These are phyloP conservation scores for Fonsecaea nubica DNA, from an alignment of 2,329 filamentous ascomycete genomes.

Conservation along the genomic window DNA sequence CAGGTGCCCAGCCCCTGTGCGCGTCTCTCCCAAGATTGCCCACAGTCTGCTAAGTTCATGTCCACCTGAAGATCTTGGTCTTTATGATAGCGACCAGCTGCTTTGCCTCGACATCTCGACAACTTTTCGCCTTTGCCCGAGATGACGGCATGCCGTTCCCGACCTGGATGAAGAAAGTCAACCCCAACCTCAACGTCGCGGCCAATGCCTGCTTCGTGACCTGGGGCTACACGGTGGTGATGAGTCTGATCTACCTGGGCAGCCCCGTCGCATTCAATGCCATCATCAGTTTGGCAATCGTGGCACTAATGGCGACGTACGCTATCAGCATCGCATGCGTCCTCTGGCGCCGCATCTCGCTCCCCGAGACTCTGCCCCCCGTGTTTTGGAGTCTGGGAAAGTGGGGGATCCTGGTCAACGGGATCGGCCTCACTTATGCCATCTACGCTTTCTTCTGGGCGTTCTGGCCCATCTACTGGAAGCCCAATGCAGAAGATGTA, in stretches of 20 bases:
- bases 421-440: constrained; percentile 43
- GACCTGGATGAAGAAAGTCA: constrained; percentile 45
- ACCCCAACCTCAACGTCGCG: constrained; percentile 32
- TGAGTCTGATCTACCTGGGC: constrained; percentile 36
- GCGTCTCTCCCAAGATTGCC: too few relatives aligned
- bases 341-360: constrained; percentile 51
- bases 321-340: constrained; percentile 57
- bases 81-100: constrained; percentile 48
- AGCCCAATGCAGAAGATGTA: constrained; percentile 13
- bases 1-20: too few relatives aligned
- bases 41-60: background rate
- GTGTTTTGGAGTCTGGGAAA: constrained; percentile 54
- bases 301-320: constrained; percentile 59
- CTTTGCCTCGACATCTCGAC: constrained; percentile 49
- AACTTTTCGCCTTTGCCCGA: constrained; percentile 53
- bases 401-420: constrained; percentile 44
- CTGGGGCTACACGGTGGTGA: constrained; percentile 25
- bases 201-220: constrained; percentile 35
- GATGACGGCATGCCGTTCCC: constrained; percentile 54
- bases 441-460: constrained; percentile 55
- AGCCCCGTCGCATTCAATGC: constrained; percentile 37
- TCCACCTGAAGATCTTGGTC: constrained; percentile 38
- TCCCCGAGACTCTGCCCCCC: constrained; percentile 48
- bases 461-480: constrained; percentile 54
- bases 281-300: constrained; percentile 54